Evolutionary conservation across 140 eudicot species (phyloP).

Genomic region (Erigeron philadelphicus): DNA sequence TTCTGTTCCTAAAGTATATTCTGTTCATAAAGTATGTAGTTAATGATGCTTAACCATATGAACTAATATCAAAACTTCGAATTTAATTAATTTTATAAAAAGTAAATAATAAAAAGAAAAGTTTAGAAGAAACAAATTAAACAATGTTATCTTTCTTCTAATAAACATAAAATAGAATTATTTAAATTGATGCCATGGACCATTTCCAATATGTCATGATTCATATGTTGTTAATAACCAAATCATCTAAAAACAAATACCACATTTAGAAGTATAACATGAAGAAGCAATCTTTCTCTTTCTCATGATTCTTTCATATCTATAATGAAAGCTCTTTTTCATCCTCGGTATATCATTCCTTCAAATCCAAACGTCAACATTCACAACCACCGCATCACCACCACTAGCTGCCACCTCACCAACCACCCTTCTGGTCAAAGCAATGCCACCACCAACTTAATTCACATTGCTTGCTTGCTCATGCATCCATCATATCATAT

Average conservation of each 20-base stretch:
- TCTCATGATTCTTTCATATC: slow-evolving; percentile 22
- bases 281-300: slow-evolving; percentile 26
- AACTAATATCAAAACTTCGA: no score
- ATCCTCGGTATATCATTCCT: slow-evolving; percentile 18
- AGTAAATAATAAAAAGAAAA: no score
- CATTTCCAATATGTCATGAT: neutral
- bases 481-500: slow-evolving; percentile 17
- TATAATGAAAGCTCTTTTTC: slow-evolving; percentile 35
- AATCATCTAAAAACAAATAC: slow-evolving; percentile 6
- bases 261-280: slow-evolving; percentile 16
- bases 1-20: no score
- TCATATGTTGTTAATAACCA: slow-evolving; percentile 7
- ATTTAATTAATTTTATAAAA: no score
- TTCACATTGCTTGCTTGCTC: slow-evolving; percentile 19
- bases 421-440: slow-evolving; percentile 37
- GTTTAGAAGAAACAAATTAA: no score
- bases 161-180: no score
- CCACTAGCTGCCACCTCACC: slow-evolving; percentile 22
- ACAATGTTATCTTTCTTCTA: no score
- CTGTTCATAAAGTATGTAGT: no score
- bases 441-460: slow-evolving; percentile 30
- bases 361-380: slow-evolving; percentile 38
- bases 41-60: no score
- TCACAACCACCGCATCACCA: slow-evolving; percentile 28
- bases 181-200: no score